Evolutionary conservation across 2,329 filamentous ascomycete species (phyloP).

Genomic region (Penicillium glabrum): DNA sequence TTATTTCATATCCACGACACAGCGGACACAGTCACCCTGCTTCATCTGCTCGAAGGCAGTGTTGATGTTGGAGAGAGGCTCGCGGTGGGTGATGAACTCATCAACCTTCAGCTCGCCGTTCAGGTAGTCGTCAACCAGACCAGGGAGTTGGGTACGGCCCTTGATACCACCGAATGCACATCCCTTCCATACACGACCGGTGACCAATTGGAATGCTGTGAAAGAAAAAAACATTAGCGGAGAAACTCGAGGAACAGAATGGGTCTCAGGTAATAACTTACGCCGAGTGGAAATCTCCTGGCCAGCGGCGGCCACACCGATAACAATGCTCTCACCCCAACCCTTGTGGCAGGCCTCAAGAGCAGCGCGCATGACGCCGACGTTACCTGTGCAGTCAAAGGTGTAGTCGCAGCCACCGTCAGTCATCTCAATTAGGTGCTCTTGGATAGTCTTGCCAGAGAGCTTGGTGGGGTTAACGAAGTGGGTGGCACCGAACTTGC

Average conservation of each 20-base stretch:
- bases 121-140: conserved; percentile 86
- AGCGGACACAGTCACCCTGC: conserved; percentile 92
- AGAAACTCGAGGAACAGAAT: conserved; percentile 12
- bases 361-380: conserved; percentile 90
- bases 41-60: conserved; percentile 91
- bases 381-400: conserved; percentile 98
- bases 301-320: conserved; percentile 92
- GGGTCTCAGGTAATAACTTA: conserved; percentile 54
- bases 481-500: conserved; percentile 93
- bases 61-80: conserved; percentile 81
- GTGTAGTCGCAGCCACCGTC: conserved; percentile 98
- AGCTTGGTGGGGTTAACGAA: conserved; percentile 92
- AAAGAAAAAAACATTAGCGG: conserved; percentile 1
- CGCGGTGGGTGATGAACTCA: conserved; percentile 98
- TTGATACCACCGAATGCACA: conserved; percentile 99
- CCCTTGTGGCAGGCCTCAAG: conserved; percentile 99
- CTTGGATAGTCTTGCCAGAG: conserved; percentile 74
- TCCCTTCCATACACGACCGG: conserved; percentile 95
- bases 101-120: conserved; percentile 91
- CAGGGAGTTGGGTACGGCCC: conserved; percentile 86
- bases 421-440: conserved; percentile 94
- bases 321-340: conserved; percentile 97
- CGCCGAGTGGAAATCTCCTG: conserved; percentile 93
- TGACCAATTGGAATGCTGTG: conserved; percentile 95
- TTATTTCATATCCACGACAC: conserved; percentile 70